Percentiles rank a stretch among this genome's conserved stretches.
Conservation (phyloP, 306 rosid genomes). For the Quercus cerris region DNA sequence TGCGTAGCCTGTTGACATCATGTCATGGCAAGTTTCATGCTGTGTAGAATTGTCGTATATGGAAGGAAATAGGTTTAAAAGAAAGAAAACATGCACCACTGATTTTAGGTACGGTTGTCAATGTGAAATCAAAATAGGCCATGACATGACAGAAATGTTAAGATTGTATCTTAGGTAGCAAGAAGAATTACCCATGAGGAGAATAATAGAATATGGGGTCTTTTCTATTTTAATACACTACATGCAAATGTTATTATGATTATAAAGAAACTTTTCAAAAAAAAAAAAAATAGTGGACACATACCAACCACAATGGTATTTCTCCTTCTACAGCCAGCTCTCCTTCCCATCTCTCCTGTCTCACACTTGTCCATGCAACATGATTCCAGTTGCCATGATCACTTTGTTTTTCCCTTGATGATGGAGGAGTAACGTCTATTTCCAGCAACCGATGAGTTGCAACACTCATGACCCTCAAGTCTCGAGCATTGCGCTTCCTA, state of each 20-base stretch:
- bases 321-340: constrained; percentile 71
- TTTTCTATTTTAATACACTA: not conserved
- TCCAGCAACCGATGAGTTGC: constrained; percentile 44
- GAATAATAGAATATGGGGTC: not conserved
- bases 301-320: constrained; percentile 83
- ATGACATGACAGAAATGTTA: too few relatives aligned
- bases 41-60: not conserved
- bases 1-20: not conserved
- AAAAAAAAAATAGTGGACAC: not conserved
- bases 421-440: constrained; percentile 11
- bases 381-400: constrained; percentile 31
- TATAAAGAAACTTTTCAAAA: not conserved
- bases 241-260: not conserved
- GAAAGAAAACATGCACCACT: not conserved
- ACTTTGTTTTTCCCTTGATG: constrained; percentile 14
- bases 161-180: not conserved
- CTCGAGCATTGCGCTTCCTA: constrained; percentile 15
- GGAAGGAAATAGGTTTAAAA: not conserved
- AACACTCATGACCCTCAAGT: constrained; percentile 40
- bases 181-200: not conserved
- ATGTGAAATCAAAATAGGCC: too few relatives aligned
- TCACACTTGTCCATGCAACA: constrained; percentile 92
- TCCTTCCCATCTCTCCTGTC: constrained; percentile 90
- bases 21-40: not conserved
- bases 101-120: too few relatives aligned